These are phyloP conservation scores for Paraphoma chrysanthemicola DNA, from an alignment of 2,329 filamentous ascomycete genomes.

Conservation along the genomic window DNA sequence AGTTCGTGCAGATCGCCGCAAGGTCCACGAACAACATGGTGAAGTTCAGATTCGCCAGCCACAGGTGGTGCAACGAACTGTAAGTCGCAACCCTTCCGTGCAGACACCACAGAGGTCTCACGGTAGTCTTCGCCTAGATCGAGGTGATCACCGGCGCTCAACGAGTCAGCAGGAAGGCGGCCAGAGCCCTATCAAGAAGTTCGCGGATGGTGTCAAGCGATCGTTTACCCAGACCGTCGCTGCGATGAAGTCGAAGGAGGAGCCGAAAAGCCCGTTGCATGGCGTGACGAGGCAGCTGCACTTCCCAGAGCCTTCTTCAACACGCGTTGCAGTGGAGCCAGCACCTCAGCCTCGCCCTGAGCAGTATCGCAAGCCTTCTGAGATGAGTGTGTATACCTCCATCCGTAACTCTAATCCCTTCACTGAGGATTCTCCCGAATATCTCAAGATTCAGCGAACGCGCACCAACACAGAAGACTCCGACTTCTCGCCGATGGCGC, in stretches of 20 bases:
- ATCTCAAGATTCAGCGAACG: neutral
- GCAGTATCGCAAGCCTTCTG: slow-evolving; percentile 9
- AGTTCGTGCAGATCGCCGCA: slow-evolving; percentile 21
- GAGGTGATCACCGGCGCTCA: neutral
- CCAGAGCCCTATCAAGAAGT: slow-evolving; percentile 27
- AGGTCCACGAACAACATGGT: slow-evolving; percentile 11
- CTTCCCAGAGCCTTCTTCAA: slow-evolving; percentile 7
- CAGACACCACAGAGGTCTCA: neutral
- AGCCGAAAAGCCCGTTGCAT: slow-evolving; percentile 28
- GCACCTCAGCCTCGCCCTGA: slow-evolving; percentile 11
- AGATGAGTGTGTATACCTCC: slow-evolving; percentile 22
- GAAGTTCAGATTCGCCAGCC: slow-evolving; percentile 12
- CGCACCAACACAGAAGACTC: slow-evolving; percentile 1
- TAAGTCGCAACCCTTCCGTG: neutral
- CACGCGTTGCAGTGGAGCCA: neutral
- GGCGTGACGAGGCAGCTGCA: slow-evolving; percentile 27
- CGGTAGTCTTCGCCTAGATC: neutral
- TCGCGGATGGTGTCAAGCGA: slow-evolving; percentile 21
- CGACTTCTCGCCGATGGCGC: slow-evolving; percentile 20
- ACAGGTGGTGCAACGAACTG: slow-evolving; percentile 4
- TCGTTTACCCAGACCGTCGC: slow-evolving; percentile 20
- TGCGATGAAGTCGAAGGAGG: slow-evolving; percentile 9
- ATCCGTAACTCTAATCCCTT: slow-evolving; percentile 25
- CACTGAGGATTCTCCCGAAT: slow-evolving; percentile 1
- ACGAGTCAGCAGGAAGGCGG: slow-evolving; percentile 1